These are phyloP conservation scores for Ligustrum vulgare DNA, from an alignment of 257 asterid species.

Conservation along the genomic window DNA sequence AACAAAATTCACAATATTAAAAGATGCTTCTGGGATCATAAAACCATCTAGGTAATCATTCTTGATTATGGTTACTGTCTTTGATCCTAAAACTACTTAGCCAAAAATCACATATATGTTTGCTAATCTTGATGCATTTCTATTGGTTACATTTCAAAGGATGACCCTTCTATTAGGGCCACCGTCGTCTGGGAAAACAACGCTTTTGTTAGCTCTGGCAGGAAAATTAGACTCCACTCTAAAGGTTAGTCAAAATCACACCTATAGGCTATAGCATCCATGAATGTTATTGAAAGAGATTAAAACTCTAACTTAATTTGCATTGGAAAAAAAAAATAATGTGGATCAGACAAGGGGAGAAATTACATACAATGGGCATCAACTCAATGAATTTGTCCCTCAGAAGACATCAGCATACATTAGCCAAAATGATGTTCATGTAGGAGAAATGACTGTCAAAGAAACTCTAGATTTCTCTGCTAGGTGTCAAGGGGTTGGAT, in stretches of 20 bases:
- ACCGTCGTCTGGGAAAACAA: slow-evolving; percentile 71
- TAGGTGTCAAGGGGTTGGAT: slow-evolving; percentile 66
- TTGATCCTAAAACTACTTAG: not conserved
- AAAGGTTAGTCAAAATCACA: slow-evolving; percentile 34
- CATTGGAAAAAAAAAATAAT: not conserved
- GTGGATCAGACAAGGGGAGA: slow-evolving; percentile 51
- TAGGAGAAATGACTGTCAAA: slow-evolving; percentile 68
- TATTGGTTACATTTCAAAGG: slow-evolving; percentile 30
- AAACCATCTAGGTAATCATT: slow-evolving; percentile 59
- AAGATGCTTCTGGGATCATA: slow-evolving; percentile 59
- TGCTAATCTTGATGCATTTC: not conserved
- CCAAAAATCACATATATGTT: not conserved
- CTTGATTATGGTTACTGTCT: not conserved
- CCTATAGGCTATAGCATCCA: not conserved
- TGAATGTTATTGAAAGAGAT: not conserved
- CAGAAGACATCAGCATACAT: slow-evolving; percentile 65
- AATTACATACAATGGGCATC: slow-evolving; percentile 63
- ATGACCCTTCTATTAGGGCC: slow-evolving; percentile 72
- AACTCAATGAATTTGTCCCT: slow-evolving; percentile 52
- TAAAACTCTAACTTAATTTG: slow-evolving; percentile 45
- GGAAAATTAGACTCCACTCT: slow-evolving; percentile 51
- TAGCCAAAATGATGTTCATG: slow-evolving; percentile 72
- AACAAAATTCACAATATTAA: slow-evolving; percentile 45
- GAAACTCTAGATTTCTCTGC: slow-evolving; percentile 72
- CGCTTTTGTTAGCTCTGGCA: slow-evolving; percentile 59